Evolutionary conservation across 2,329 filamentous ascomycete genomes (phyloP), one percentile per base, ranked within the genome.

Genomic region (Tolypocladium cylindrosporum): DNA sequence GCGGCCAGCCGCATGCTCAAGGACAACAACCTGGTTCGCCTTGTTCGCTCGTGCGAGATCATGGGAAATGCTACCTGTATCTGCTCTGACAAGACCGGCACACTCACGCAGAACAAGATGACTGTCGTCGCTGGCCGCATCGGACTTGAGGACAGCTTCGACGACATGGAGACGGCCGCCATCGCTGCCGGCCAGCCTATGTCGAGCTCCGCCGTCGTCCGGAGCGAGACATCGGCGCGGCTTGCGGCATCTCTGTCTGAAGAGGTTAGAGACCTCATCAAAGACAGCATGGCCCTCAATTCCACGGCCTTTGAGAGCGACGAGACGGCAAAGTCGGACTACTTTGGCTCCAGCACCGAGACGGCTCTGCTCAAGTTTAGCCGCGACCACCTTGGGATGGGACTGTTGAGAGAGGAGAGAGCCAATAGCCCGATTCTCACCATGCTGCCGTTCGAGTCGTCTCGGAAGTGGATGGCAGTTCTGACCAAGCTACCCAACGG

Each of bases 41-140:
- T 82, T 39, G 70, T 86, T 40, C 76, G 80, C 55, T 82, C 83
- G 1, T 84, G 82, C 62, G 83, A 86, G 63, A 84, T 81, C 7
- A 86, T 86, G 83, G 83, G 83, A 9, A 85, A 85, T 63, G 82
- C 82, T 10, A 86, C 83, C 0, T 83, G 79, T 9, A 79, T 87
- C 54, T 86, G 84, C 66, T 86, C 83, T 0, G 84, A 87, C 64
- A 87, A 87, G 68, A 87, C 84, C 0, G 84, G 84, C 4, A 87
- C 84, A 1, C 72, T 87, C 27, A 87, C 84, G 0, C 79, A 84
- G 61, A 85, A 86, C 62, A 80, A 81, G 62, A 86, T 86, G 83
- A 81, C 75, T 3, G 79, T 84, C 3, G 82, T 85, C 19, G 76
- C 78, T 41, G 83, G 82, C 9, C 80, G 79, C 11, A 63, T 85